Evolutionary conservation across 352 stramenopile species (phyloP).

Genomic region (Phytophthora melonis): DNA sequence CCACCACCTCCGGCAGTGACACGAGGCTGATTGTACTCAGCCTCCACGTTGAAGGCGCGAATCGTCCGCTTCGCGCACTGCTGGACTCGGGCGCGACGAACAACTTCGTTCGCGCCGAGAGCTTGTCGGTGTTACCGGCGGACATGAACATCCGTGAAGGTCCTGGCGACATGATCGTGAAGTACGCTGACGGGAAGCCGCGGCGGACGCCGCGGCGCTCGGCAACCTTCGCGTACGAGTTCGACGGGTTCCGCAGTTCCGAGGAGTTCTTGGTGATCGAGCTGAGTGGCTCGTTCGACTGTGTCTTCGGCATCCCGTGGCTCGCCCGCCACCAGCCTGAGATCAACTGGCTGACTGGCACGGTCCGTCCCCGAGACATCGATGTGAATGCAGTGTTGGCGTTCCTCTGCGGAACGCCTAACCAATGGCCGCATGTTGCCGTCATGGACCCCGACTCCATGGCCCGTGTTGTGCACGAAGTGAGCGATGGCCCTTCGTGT

Average conservation of each 20-base stretch:
- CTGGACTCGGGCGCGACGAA: conserved; percentile 35
- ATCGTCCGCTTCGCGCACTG: conserved; percentile 12
- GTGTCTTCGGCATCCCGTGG: conserved; percentile 44
- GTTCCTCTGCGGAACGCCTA: conserved; percentile 6
- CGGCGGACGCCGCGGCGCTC: conserved; percentile 14
- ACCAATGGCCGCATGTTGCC: background rate
- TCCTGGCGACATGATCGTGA: conserved; percentile 19
- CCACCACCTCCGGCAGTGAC: conserved; percentile 26
- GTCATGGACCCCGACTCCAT: background rate
- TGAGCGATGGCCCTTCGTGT: background rate
- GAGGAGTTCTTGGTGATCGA: conserved; percentile 49
- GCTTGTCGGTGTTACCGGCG: conserved; percentile 18
- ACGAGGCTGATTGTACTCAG: conserved; percentile 26
- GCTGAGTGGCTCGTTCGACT: conserved; percentile 33
- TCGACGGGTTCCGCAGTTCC: conserved; percentile 26
- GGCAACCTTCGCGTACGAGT: conserved; percentile 17
- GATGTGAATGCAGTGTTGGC: conserved; percentile 23
- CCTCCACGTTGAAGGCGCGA: conserved; percentile 22
- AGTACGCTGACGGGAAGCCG: conserved; percentile 30
- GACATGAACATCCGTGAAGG: conserved; percentile 22
- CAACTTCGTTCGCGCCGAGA: conserved; percentile 34
- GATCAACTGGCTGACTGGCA: conserved; percentile 33
- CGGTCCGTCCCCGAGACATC: conserved; percentile 23
- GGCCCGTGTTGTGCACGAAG: background rate
- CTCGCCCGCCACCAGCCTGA: conserved; percentile 32